These are phyloP conservation scores for Coemansia sp. DNA, from an alignment of 192 early-diverging fungal genomes.

Conservation along the genomic window DNA sequence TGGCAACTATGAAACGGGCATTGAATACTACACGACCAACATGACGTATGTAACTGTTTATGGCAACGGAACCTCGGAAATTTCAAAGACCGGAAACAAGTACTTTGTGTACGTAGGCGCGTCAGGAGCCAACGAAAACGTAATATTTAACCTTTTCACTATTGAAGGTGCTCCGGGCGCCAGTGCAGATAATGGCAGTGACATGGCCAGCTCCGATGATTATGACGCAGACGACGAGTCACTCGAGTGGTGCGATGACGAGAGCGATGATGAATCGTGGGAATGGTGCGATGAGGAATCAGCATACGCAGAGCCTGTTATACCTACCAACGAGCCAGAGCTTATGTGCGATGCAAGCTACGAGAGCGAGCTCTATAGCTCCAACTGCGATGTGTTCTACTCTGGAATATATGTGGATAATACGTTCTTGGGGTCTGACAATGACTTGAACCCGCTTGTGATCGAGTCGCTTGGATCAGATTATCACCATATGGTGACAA, in stretches of 20 bases:
- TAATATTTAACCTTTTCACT: too few relatives aligned
- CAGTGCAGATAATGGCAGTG: not conserved
- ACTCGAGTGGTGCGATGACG: too few relatives aligned
- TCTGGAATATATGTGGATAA: not conserved
- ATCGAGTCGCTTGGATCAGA: not conserved
- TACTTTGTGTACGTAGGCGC: too few relatives aligned
- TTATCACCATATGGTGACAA: not conserved
- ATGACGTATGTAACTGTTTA: conserved; percentile 12
- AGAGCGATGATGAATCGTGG: too few relatives aligned
- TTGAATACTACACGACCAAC: conserved; percentile 7
- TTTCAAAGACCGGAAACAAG: not conserved
- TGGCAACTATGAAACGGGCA: conserved; percentile 11
- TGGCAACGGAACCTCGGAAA: not conserved
- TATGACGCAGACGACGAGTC: too few relatives aligned
- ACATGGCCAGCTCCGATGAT: too few relatives aligned
- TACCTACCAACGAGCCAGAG: not conserved
- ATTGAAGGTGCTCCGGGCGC: too few relatives aligned
- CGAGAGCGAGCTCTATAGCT: not conserved
- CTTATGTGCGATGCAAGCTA: not conserved
- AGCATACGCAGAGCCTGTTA: not conserved
- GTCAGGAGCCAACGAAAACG: too few relatives aligned
- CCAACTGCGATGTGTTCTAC: not conserved
- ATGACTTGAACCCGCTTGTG: not conserved
- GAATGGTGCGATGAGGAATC: not conserved
- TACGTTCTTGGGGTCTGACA: not conserved